Conservation (phyloP, 352 stramenopile genomes). For the Aphanomyces invadans region DNA sequence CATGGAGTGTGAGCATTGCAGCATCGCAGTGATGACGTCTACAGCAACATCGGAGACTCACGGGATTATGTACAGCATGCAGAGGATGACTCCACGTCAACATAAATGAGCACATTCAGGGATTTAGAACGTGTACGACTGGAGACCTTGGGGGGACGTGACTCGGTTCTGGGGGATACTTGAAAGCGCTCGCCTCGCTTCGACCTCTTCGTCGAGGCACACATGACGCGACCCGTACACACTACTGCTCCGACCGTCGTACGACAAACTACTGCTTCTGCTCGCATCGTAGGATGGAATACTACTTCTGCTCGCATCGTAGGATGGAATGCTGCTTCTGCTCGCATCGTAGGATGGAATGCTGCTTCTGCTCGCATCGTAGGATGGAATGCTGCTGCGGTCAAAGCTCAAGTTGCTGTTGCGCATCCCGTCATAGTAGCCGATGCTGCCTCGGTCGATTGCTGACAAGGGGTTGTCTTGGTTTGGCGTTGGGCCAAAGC, state of each 20-base stretch:
- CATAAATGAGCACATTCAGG: too few relatives aligned
- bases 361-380: background rate
- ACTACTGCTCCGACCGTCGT: background rate
- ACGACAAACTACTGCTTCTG: too few relatives aligned
- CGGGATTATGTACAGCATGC: too few relatives aligned
- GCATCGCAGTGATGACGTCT: too few relatives aligned
- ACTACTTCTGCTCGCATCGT: too few relatives aligned
- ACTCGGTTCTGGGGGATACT: background rate
- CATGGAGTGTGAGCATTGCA: too few relatives aligned
- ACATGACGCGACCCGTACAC: background rate
- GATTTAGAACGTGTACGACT: slow-evolving; percentile 16
- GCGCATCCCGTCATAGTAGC: background rate
- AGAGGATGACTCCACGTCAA: too few relatives aligned
- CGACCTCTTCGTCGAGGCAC: slow-evolving; percentile 1
- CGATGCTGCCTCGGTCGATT: background rate
- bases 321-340: too few relatives aligned
- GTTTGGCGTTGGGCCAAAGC: background rate
- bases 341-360: background rate
- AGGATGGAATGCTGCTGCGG: background rate
- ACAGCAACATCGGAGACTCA: too few relatives aligned
- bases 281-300: too few relatives aligned
- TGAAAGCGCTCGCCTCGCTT: background rate
- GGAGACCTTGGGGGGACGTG: slow-evolving; percentile 13
- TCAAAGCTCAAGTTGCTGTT: background rate
- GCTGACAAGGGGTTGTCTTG: background rate